A percentile compares a stretch with the other conserved stretches of the same genome.
phyloP scores from a whole-genome alignment of 495 filamentous ascomycete species.

The Penicillium waksmanii region DNA sequence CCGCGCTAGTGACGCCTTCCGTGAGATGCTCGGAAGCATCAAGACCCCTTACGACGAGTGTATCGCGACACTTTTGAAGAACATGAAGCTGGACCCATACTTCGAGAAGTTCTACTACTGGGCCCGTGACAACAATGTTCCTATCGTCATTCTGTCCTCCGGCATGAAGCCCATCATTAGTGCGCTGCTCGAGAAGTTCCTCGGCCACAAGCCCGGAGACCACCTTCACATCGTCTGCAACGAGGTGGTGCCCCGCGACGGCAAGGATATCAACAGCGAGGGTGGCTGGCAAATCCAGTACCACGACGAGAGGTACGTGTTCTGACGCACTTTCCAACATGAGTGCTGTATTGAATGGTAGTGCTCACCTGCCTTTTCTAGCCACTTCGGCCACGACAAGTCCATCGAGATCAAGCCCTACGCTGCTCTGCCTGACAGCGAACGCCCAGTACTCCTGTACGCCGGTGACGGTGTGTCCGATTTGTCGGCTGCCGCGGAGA shows the following conservation, averaged over 20 bases:
- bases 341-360: not conserved
- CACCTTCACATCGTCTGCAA: conserved; percentile 87
- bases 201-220: conserved; percentile 67
- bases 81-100: conserved; percentile 84
- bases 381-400: conserved; percentile 93
- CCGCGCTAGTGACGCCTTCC: conserved; percentile 69
- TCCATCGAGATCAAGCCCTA: conserved; percentile 84
- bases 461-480: conserved; percentile 92
- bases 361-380: conserved; percentile 32
- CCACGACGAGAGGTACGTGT: conserved; percentile 76
- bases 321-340: not conserved
- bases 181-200: conserved; percentile 73
- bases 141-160: conserved; percentile 85
- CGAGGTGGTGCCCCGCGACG: conserved; percentile 65
- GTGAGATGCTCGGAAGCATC: conserved; percentile 84
- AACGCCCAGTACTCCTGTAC: conserved; percentile 80
- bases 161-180: conserved; percentile 93
- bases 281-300: conserved; percentile 86
- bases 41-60: conserved; percentile 78
- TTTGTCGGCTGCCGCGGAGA: conserved; percentile 83
- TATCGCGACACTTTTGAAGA: conserved; percentile 70
- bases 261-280: conserved; percentile 75
- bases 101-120: conserved; percentile 88
- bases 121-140: conserved; percentile 78
- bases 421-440: conserved; percentile 64